phyloP scores from a whole-genome alignment of 2,329 filamentous ascomycete genomes.

The Exophiala sp. region DNA sequence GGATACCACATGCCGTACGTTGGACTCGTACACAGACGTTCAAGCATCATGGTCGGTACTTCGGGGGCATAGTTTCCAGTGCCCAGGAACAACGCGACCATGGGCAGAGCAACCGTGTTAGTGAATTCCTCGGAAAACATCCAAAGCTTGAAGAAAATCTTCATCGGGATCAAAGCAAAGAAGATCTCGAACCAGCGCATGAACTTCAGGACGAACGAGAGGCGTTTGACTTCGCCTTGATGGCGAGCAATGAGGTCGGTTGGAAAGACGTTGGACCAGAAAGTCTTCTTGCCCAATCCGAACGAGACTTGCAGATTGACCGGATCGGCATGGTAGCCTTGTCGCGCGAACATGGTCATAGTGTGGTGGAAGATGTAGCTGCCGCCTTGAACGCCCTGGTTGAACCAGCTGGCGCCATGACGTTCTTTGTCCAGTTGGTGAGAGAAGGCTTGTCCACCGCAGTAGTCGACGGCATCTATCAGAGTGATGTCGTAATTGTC shows the following conservation, averaged over 20 bases:
- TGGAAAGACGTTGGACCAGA: constrained; percentile 62
- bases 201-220: constrained; percentile 53
- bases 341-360: constrained; percentile 58
- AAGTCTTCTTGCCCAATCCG: constrained; percentile 54
- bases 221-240: constrained; percentile 53
- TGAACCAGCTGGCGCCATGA: constrained; percentile 58
- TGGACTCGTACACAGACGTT: constrained; percentile 57
- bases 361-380: constrained; percentile 61
- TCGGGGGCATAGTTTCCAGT: constrained; percentile 72
- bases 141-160: constrained; percentile 63
- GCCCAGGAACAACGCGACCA: constrained; percentile 70
- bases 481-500: constrained; percentile 64
- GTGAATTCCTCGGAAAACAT: constrained; percentile 67
- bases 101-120: constrained; percentile 67
- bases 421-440: constrained; percentile 54
- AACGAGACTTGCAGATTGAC: constrained; percentile 60
- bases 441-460: constrained; percentile 60
- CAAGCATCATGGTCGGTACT: constrained; percentile 65
- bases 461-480: constrained; percentile 56
- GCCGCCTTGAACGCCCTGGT: constrained; percentile 61
- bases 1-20: constrained; percentile 62
- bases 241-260: constrained; percentile 55
- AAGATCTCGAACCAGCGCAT: constrained; percentile 55
- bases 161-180: constrained; percentile 58
- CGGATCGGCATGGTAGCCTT: constrained; percentile 55